Conservation (phyloP, 148 eudicot genomes). For the Cornus kousa region DNA sequence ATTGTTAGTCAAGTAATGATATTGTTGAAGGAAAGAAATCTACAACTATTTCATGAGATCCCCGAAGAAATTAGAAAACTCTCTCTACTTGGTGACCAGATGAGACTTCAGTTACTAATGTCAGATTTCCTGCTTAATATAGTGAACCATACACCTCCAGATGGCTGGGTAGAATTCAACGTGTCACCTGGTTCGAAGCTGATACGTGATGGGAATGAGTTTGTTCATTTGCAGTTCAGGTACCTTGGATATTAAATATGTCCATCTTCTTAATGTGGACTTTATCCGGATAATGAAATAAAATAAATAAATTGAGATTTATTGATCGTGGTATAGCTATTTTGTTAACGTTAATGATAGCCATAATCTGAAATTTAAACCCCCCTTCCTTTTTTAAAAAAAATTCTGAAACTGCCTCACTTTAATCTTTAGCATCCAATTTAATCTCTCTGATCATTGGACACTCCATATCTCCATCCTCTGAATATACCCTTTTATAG, state of each 20-base stretch:
- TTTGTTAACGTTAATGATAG: too few relatives aligned
- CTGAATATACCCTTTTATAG: too few relatives aligned
- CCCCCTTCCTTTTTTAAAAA: too few relatives aligned
- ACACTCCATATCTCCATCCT: too few relatives aligned
- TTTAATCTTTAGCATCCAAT: too few relatives aligned
- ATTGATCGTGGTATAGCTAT: too few relatives aligned
- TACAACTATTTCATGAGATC: constrained; percentile 35
- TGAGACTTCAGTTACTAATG: constrained; percentile 36
- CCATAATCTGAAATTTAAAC: too few relatives aligned
- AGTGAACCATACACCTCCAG: constrained; percentile 24
- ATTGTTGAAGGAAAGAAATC: constrained; percentile 28
- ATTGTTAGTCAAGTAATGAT: constrained; percentile 44
- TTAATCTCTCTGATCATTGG: too few relatives aligned
- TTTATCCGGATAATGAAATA: too few relatives aligned
- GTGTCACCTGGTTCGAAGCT: constrained; percentile 21
- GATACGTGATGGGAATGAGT: constrained; percentile 29
- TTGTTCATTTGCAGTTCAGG: constrained; percentile 35
- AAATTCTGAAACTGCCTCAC: too few relatives aligned
- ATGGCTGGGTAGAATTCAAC: constrained; percentile 45
- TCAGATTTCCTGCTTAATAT: constrained; percentile 36
- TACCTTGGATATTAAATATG: not conserved
- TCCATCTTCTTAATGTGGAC: not conserved
- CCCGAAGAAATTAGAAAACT: constrained; percentile 27
- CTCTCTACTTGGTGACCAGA: constrained; percentile 29
- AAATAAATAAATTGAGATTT: too few relatives aligned